Conservation (phyloP, 2,329 filamentous ascomycete genomes). For the Sclerotiophoma versabilis region DNA sequence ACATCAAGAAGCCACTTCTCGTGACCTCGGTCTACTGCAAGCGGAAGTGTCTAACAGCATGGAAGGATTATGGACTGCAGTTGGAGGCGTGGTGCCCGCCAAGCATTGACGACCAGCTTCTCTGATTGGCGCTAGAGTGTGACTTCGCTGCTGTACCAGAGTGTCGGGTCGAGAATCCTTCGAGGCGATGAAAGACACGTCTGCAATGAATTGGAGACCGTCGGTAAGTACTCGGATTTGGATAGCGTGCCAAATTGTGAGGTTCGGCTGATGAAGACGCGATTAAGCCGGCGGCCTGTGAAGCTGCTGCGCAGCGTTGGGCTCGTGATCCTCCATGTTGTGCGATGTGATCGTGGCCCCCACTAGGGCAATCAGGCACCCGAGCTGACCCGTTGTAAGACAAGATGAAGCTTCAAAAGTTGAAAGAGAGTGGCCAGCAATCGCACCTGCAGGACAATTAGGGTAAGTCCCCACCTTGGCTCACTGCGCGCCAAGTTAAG, state of each 20-base stretch:
- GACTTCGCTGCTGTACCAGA: conserved; percentile 7
- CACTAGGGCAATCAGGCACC: not conserved
- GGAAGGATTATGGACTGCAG: conserved; percentile 11
- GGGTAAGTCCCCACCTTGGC: not conserved
- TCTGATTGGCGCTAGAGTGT: conserved; percentile 11
- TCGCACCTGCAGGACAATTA: not conserved
- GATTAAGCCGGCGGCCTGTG: not conserved
- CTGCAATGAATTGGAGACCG: not conserved
- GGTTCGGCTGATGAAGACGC: not conserved
- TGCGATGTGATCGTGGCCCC: conserved; percentile 1
- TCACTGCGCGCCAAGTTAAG: conserved; percentile 7
- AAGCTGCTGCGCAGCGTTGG: not conserved
- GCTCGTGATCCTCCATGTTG: not conserved
- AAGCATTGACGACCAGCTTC: conserved; percentile 7
- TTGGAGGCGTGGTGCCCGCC: conserved; percentile 7
- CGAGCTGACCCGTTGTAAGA: not conserved
- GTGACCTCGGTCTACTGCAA: conserved; percentile 7
- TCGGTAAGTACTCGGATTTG: not conserved
- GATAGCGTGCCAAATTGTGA: not conserved
- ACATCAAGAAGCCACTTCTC: conserved; percentile 8
- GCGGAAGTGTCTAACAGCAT: conserved; percentile 1
- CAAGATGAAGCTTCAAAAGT: not conserved
- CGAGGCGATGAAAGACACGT: conserved; percentile 1
- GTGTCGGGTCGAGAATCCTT: conserved; percentile 3
- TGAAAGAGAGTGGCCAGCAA: not conserved